phyloP scores from a whole-genome alignment of 371 early-diverging fungal genomes.

The Mucor saturninus region DNA sequence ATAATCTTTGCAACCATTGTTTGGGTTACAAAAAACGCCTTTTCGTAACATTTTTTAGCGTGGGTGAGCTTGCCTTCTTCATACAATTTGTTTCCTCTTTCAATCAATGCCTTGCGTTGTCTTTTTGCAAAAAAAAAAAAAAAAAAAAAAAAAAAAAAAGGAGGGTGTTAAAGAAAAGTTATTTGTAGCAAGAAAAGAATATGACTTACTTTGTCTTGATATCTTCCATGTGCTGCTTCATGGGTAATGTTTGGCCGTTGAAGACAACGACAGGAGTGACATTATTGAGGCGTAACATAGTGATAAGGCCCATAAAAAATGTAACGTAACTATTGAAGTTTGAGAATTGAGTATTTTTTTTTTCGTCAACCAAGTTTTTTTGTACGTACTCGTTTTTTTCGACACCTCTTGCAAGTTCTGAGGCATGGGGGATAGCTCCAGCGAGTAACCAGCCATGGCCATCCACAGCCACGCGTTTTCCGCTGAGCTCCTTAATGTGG shows the following conservation, averaged over 20 bases:
- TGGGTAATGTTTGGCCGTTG: conserved; percentile 94
- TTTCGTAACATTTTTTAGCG: conserved; percentile 76
- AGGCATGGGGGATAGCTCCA: conserved; percentile 83
- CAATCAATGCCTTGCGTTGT: conserved; percentile 42
- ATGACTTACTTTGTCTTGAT: conserved; percentile 65
- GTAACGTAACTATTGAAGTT: conserved; percentile 66
- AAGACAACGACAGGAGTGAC: conserved; percentile 93
- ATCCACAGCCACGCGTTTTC: conserved; percentile 85
- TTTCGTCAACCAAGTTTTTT: too few species aligned
- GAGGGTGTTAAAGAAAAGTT: background rate
- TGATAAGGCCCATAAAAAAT: conserved; percentile 75
- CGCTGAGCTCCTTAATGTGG: conserved; percentile 69
- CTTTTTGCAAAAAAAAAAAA: background rate
- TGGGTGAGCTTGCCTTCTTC: conserved; percentile 13
- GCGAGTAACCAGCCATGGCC: conserved; percentile 94
- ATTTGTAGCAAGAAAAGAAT: background rate
- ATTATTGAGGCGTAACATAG: conserved; percentile 67
- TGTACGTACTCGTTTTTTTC: conserved; percentile 66
- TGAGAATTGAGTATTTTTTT: too few species aligned
- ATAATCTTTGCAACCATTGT: conserved; percentile 81
- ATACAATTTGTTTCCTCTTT: conserved; percentile 46
- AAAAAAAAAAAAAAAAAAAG: too few species aligned
- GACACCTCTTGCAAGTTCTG: conserved; percentile 70
- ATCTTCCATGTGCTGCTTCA: conserved; percentile 72
- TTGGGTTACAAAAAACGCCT: conserved; percentile 74